phyloP scores from a whole-genome alignment of 495 filamentous ascomycete genomes.

The Parachaetomium inaequale region DNA sequence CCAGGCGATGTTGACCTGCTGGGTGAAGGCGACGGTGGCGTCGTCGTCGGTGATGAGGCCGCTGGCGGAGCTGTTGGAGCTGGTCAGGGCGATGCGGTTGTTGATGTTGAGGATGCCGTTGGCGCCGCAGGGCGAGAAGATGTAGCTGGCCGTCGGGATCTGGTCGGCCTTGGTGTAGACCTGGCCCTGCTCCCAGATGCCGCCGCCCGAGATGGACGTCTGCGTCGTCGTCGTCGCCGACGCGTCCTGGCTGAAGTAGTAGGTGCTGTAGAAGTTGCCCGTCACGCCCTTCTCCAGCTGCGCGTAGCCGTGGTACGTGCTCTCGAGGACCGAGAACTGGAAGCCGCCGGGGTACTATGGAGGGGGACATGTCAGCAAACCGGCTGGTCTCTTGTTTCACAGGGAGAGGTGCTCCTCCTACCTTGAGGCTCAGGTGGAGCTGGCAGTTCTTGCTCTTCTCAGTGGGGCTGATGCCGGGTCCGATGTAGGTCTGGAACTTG shows the following conservation, averaged over 20 bases:
- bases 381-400: neutral
- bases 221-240: conserved; percentile 49
- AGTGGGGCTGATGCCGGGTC: conserved; percentile 37
- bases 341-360: conserved; percentile 52
- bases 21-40: conserved; percentile 53
- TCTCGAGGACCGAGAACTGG: conserved; percentile 54
- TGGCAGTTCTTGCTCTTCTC: conserved; percentile 58
- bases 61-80: conserved; percentile 40
- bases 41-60: conserved; percentile 55
- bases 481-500: conserved; percentile 55
- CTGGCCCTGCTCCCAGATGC: conserved; percentile 44
- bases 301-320: conserved; percentile 56
- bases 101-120: conserved; percentile 57
- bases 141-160: conserved; percentile 49
- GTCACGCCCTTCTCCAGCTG: conserved; percentile 52
- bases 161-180: conserved; percentile 57
- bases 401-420: neutral
- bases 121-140: conserved; percentile 56
- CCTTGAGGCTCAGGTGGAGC: conserved; percentile 53
- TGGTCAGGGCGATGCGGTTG: conserved; percentile 54
- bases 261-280: conserved; percentile 53
- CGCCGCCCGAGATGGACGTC: conserved; percentile 47
- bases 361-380: neutral
- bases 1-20: conserved; percentile 54
- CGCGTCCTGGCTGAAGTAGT: conserved; percentile 55